A percentile compares a stretch with the other conserved stretches of the same genome.
Conservation (phyloP, 176 grass and related monocot species). For the Carex kokanica region DNA sequence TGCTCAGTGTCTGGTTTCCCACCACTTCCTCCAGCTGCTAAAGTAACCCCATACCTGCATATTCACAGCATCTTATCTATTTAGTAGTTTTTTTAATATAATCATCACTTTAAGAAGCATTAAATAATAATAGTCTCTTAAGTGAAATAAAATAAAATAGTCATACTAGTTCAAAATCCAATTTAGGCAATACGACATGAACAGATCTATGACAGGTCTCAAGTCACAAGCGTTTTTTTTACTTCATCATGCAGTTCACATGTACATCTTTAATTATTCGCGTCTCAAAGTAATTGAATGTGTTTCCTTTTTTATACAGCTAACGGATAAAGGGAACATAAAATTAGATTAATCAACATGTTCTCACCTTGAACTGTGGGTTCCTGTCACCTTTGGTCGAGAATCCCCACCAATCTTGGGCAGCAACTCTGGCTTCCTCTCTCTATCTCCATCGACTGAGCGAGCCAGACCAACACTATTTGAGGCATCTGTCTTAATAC, state of each 20-base stretch:
- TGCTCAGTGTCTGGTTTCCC: slow-evolving; percentile 61
- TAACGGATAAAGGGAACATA: not conserved
- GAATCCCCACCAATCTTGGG: slow-evolving; percentile 59
- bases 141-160: not conserved
- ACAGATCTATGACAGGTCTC: slow-evolving; percentile 26
- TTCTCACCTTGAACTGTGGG: slow-evolving; percentile 63
- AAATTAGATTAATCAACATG: slow-evolving; percentile 16
- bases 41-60: slow-evolving; percentile 55
- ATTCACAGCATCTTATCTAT: slow-evolving; percentile 22
- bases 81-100: not conserved
- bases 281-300: not conserved
- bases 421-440: slow-evolving; percentile 60
- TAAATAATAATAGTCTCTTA: not conserved
- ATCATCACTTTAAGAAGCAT: slow-evolving; percentile 20
- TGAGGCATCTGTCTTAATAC: slow-evolving; percentile 59
- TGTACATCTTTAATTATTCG: not conserved
- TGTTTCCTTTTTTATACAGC: slow-evolving; percentile 1
- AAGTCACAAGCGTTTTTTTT: slow-evolving; percentile 6
- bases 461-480: slow-evolving; percentile 37
- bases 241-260: not conserved
- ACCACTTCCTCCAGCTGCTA: slow-evolving; percentile 32
- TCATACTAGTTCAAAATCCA: not conserved
- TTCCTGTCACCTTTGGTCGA: slow-evolving; percentile 44
- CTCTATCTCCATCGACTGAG: slow-evolving; percentile 50
- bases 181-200: slow-evolving; percentile 12